Evolutionary conservation across 2,329 filamentous ascomycete species (phyloP), one percentile per base, ranked within the genome.

Genomic region (Colletotrichum kahawae): DNA sequence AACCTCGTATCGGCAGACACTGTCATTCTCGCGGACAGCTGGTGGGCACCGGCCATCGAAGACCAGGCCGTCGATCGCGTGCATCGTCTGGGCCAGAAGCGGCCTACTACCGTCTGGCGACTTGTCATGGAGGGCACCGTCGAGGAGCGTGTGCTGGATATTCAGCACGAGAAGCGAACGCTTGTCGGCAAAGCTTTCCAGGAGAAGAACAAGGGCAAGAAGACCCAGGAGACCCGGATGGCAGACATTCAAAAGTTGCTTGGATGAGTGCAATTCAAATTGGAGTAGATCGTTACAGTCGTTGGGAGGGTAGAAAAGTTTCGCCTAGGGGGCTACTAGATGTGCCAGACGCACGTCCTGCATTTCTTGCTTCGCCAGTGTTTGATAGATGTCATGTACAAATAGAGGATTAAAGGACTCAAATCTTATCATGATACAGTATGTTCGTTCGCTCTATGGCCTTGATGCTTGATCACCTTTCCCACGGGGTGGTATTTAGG

Each of bases 21-120:
- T 8, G 95, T 97, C 74, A 92, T 98, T 60, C 87, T 98, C 24
- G 91, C 92, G 0, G 95, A 98, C 82, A 94, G 91, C 74, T 98
- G 89, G 95, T 98, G 95, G 94, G 95, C 95, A 2, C 95, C 95
- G 0, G 95, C 95, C 1, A 97, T 98, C 70, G 95, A 98, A 83
- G 95, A 98, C 78, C 95, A 98, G 82, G 96, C 96, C 5, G 90
- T 98, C 4, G 95, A 98, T 81, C 93, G 95, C 6, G 95, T 98
- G 8, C 95, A 98, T 81, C 90, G 95, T 1, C 88, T 98, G 0
- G 95, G 95, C 0, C 96, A 98, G 85, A 96, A 90, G 77, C 90
- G 94, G 48, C 90, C 93, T 76, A 95, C 93, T 0, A 95, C 92
- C 2, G 93, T 98, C 2, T 97, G 95, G 88, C 88, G 95, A 62